Conservation (phyloP, 169 alveolate species). For the Pseudocohnilembus persalinus region DNA sequence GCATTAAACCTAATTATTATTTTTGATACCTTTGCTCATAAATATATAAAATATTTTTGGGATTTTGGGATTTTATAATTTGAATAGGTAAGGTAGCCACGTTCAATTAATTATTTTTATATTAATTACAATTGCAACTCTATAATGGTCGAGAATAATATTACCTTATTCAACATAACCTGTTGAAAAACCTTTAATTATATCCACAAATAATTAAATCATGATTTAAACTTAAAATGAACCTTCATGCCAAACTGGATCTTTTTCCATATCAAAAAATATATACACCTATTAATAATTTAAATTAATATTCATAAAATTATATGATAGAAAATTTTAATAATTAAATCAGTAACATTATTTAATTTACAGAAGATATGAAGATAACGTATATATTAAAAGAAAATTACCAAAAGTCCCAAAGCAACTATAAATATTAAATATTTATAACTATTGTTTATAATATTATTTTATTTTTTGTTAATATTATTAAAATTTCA, state of each 20-base stretch:
- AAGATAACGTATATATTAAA: not conserved
- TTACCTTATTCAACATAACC: not conserved
- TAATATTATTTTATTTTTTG: too few relatives aligned
- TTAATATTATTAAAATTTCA: too few relatives aligned
- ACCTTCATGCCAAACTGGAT: not conserved
- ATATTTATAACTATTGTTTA: not conserved
- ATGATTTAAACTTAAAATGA: not conserved
- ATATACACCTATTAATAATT: not conserved
- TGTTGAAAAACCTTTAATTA: not conserved
- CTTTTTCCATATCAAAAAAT: not conserved
- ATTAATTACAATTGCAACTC: not conserved
- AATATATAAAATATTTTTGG: too few relatives aligned
- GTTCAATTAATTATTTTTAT: too few relatives aligned
- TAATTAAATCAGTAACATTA: too few relatives aligned
- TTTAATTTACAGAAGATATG: not conserved
- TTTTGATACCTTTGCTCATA: too few relatives aligned
- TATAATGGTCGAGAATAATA: not conserved
- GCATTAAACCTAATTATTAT: too few relatives aligned
- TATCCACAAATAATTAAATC: not conserved
- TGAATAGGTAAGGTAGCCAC: too few relatives aligned
- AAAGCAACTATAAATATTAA: not conserved
- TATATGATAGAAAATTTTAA: too few relatives aligned
- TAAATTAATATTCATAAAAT: too few relatives aligned
- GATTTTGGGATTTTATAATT: too few relatives aligned
- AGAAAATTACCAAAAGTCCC: not conserved